These are phyloP conservation scores for Erodium moschatum DNA, from an alignment of 441 rosid genomes.

Conservation along the genomic window DNA sequence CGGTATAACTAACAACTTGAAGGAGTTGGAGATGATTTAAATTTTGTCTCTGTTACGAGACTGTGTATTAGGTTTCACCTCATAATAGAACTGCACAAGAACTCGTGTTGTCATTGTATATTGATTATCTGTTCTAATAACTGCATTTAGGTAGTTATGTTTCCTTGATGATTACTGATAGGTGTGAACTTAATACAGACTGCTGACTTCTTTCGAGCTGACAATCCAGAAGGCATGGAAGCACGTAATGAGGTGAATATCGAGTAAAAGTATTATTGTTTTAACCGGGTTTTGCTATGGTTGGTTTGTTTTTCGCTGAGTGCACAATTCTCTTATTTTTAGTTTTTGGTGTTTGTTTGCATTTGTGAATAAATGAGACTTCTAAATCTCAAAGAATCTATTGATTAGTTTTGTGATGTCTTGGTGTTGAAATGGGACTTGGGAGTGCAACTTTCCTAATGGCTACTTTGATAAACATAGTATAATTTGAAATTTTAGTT, in stretches of 20 bases:
- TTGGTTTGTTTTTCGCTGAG: constrained; percentile 14
- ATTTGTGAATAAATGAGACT: not conserved
- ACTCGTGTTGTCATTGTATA: not conserved
- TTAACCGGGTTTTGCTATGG: not conserved
- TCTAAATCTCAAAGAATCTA: constrained; percentile 2
- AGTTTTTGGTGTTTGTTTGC: constrained; percentile 1
- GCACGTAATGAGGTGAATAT: constrained; percentile 89
- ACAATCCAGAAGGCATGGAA: constrained; percentile 94
- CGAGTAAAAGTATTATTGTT: constrained; percentile 11
- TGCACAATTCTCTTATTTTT: not conserved
- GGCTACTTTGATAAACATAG: not conserved
- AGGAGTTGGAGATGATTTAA: not conserved
- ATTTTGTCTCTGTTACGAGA: not conserved
- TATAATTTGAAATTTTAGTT: not conserved
- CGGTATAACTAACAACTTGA: not conserved
- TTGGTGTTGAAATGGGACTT: not conserved
- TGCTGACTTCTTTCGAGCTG: constrained; percentile 96
- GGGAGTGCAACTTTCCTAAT: not conserved
- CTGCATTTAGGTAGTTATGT: constrained; percentile 1
- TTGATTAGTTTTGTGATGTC: constrained; percentile 5
- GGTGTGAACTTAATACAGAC: constrained; percentile 39
- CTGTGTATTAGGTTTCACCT: not conserved
- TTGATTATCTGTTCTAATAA: not conserved
- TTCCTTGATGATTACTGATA: constrained; percentile 22
- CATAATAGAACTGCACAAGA: not conserved